Evolutionary conservation across 169 alveolate species (phyloP), one percentile per base, ranked within the genome.

Genomic region (Eimeria nieschulzi): DNA sequence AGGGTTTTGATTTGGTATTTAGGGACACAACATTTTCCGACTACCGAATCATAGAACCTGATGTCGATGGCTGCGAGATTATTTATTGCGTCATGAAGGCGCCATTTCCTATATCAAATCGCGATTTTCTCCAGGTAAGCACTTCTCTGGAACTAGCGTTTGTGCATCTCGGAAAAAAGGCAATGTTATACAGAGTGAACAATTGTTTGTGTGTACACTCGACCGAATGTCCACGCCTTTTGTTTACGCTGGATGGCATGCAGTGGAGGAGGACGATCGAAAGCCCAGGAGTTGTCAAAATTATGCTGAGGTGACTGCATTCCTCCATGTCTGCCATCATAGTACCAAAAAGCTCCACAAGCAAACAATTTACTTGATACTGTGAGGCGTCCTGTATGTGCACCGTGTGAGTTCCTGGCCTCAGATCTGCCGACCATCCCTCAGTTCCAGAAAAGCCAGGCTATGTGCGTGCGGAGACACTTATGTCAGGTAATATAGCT

Each of bases 351-450:
- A 15, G 75, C 21, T 21, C 21, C 13, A 66, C 46, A 33, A 33
- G 46, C 46, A 33, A 33, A 25, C 75, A 15, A 66, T n/a, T 21
- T 9, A n/a, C 15, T 26, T 66, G 75, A 23, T 66, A 66, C 33
- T 5, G 51, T 39, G 26, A 7, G 17, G 51, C 75, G 15, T 25
- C 21, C 7, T 13, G 23, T 10, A 3, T 13, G 0, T 71, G 25
- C 56, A 71, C 59, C 9, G 23, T 12, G 33, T 9, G 83, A 13
- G 9, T 54, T 55, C 17, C 19, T 51, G 21, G 83, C 51, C 53
- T 51, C 87, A 56, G 93, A 39, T 88, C 93, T 26, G 93, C 93
- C 70, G 88, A 70, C 56, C 93, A 88, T 75, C 93, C 93, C 6
- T 64, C 78, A 9, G 82, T 79, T 8, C 90, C 86, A 23, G 93